Evolutionary conservation across 2,329 filamentous ascomycete species (phyloP).

Genomic region (Harringtonia lauricola): DNA sequence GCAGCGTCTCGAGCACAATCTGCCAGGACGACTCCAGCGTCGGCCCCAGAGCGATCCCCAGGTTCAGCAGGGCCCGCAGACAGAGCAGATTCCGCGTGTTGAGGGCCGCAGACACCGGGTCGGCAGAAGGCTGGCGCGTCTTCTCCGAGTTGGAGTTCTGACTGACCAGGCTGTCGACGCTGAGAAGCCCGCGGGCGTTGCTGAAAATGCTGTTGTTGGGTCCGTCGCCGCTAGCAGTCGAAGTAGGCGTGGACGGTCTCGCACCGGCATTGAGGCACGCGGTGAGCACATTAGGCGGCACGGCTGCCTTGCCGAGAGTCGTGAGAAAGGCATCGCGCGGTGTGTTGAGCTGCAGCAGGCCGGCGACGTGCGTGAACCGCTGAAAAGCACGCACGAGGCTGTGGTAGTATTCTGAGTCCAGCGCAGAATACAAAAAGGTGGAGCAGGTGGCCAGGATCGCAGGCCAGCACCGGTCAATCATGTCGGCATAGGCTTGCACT

Average conservation of each 20-base stretch:
- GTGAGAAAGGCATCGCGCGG: constrained; percentile 92
- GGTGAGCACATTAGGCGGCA: constrained; percentile 67
- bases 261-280: constrained; percentile 43
- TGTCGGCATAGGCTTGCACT: constrained; percentile 65
- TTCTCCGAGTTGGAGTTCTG: constrained; percentile 47
- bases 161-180: constrained; percentile 58
- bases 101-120: constrained; percentile 43
- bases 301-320: constrained; percentile 83
- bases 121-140: constrained; percentile 46
- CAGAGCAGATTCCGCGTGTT: constrained; percentile 88
- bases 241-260: constrained; percentile 30
- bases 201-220: constrained; percentile 46
- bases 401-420: constrained; percentile 93
- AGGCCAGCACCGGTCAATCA: constrained; percentile 91
- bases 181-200: constrained; percentile 62
- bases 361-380: constrained; percentile 89
- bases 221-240: constrained; percentile 33
- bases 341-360: constrained; percentile 70
- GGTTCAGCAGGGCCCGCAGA: constrained; percentile 79
- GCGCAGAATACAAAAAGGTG: constrained; percentile 81
- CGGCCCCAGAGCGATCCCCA: constrained; percentile 88
- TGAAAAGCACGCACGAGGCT: constrained; percentile 86
- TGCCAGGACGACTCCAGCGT: constrained; percentile 78
- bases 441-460: constrained; percentile 91
- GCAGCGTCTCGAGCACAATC: constrained; percentile 83